Evolutionary conservation across 257 asterid species (phyloP).

Genomic region (Solanum virginianum): DNA sequence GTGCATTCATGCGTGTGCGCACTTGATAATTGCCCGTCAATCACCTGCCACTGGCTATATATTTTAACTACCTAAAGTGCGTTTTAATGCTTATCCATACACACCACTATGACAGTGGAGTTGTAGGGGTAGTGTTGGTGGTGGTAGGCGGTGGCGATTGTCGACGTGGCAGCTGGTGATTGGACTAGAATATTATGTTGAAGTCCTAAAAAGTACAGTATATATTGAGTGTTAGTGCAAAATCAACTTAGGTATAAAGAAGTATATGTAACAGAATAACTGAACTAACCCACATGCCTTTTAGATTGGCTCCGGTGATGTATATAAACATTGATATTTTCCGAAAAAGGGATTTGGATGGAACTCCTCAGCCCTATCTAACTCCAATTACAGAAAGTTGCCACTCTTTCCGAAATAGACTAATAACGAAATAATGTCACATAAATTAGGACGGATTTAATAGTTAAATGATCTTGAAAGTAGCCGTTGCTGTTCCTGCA

Average conservation of each 20-base stretch:
- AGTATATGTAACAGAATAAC: background rate
- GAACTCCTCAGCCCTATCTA: background rate
- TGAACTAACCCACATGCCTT: background rate
- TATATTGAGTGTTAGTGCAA: background rate
- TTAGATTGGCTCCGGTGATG: background rate
- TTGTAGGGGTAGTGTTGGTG: background rate
- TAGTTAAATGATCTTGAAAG: background rate
- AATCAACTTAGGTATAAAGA: background rate
- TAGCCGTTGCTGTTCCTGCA: background rate
- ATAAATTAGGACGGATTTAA: fast-evolving
- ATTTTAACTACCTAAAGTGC: slow-evolving; percentile 19
- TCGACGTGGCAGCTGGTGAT: background rate
- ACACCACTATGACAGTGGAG: slow-evolving; percentile 4
- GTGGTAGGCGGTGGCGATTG: background rate
- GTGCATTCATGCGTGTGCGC: slow-evolving; percentile 37
- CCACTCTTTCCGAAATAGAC: background rate
- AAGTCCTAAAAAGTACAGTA: background rate
- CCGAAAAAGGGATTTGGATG: background rate
- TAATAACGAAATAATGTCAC: background rate
- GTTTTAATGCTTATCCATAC: slow-evolving; percentile 1
- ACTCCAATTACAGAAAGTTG: background rate
- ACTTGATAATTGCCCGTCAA: slow-evolving; percentile 1
- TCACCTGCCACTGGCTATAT: background rate
- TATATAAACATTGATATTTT: too few species aligned
- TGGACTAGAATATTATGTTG: background rate